phyloP scores from a whole-genome alignment of 257 asterid genomes.

The Lycium barbarum region DNA sequence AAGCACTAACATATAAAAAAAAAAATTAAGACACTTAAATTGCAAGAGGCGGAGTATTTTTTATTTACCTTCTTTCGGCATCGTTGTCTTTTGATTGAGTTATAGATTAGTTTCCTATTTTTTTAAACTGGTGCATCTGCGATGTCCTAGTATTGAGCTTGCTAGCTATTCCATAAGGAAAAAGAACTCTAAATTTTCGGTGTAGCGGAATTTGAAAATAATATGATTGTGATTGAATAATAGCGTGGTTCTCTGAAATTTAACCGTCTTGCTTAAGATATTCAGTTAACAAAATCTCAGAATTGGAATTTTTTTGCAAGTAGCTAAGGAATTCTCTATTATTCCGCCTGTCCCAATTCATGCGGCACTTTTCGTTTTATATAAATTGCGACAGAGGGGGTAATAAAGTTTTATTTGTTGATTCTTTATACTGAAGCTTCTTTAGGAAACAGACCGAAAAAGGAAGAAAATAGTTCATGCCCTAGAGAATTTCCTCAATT shows the following conservation, averaged over 20 bases:
- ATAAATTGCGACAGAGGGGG: too few species aligned
- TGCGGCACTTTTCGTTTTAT: too few species aligned
- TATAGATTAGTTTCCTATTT: background rate
- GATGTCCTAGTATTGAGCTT: background rate
- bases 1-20: too few species aligned
- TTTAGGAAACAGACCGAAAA: background rate
- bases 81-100: background rate
- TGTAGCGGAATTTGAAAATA: background rate
- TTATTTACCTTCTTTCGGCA: background rate
- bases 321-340: background rate
- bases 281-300: background rate
- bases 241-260: background rate
- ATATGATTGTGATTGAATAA: background rate
- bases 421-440: background rate
- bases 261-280: background rate
- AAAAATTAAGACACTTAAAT: too few species aligned
- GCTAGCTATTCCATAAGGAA: too few species aligned
- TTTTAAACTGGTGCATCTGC: background rate
- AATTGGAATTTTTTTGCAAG: background rate
- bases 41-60: too few species aligned
- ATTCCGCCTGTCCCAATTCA: too few species aligned
- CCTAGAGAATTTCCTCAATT: background rate
- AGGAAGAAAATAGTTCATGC: background rate
- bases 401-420: background rate
- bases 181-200: background rate